These are phyloP conservation scores for Crithidia sp. DNA, from an alignment of 208 protist genomes.

Conservation along the genomic window DNA sequence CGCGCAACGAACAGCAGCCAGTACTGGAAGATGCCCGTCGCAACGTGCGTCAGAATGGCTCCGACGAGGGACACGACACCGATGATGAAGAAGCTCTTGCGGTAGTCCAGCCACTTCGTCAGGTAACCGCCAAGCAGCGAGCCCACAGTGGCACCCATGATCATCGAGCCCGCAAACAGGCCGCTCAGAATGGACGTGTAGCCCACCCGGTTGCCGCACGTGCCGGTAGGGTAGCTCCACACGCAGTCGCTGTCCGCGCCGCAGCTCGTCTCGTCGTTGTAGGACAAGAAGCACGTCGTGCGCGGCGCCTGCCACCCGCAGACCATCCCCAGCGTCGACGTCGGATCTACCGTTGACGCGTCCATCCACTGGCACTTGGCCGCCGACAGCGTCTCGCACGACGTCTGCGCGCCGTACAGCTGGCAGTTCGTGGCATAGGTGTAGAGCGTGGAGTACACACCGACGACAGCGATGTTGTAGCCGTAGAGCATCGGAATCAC, in stretches of 20 bases:
- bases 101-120: conserved; percentile 42
- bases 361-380: conserved; percentile 34
- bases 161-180: conserved; percentile 64
- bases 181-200: conserved; percentile 54
- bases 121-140: conserved; percentile 43
- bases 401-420: conserved; percentile 32
- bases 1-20: conserved; percentile 55
- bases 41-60: conserved; percentile 43
- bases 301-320: conserved; percentile 33
- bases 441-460: conserved; percentile 45
- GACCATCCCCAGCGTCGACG: conserved; percentile 15
- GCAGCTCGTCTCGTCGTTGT: conserved; percentile 35
- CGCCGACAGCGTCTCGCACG: conserved; percentile 36
- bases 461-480: conserved; percentile 52
- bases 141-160: conserved; percentile 58
- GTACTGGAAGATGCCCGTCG: conserved; percentile 42
- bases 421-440: conserved; percentile 50
- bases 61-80: conserved; percentile 36
- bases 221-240: conserved; percentile 36
- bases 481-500: conserved; percentile 30
- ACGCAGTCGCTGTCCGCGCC: conserved; percentile 25
- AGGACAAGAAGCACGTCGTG: conserved; percentile 43
- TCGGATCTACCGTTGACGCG: conserved; percentile 9
- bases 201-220: conserved; percentile 44
- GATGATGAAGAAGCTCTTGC: conserved; percentile 46